Conservation (phyloP, 805 yeast species). For the Metschnikowia bowlesiae region DNA sequence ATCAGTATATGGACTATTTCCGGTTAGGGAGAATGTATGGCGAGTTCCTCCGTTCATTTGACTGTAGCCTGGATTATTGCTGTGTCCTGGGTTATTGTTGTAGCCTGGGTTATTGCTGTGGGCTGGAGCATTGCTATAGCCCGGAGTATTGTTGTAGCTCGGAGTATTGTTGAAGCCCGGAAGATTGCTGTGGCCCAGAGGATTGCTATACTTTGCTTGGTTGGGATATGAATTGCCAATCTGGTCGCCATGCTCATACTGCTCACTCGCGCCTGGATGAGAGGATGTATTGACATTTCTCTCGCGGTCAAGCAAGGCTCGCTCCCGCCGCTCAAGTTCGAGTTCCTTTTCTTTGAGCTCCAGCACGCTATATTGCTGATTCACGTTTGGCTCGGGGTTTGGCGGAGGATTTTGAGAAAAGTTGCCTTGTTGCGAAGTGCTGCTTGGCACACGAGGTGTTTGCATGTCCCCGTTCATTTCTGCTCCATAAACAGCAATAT, state of each 20-base stretch:
- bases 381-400: not conserved
- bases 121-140: not conserved
- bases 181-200: not conserved
- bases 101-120: not conserved
- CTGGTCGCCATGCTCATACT: not conserved
- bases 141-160: not conserved
- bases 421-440: slow-evolving; percentile 4
- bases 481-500: slow-evolving; percentile 37
- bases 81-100: not conserved
- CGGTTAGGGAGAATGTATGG: slow-evolving; percentile 11
- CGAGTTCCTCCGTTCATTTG: not conserved
- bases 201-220: not conserved
- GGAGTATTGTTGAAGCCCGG: not conserved
- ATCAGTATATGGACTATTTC: slow-evolving; percentile 8
- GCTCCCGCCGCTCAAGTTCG: slow-evolving; percentile 26
- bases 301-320: slow-evolving; percentile 20
- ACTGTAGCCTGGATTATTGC: not conserved
- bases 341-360: slow-evolving; percentile 17
- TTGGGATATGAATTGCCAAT: not conserved
- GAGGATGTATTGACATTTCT: slow-evolving; percentile 6
- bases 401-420: not conserved
- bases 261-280: not conserved
- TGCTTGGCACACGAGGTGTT: not conserved
- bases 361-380: not conserved
- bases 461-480: slow-evolving; percentile 25